A percentile compares a stretch with the other conserved stretches of the same genome.
phyloP scores from a whole-genome alignment of 768 basidiomycete genomes.

The Rhodocollybia butyracea region DNA sequence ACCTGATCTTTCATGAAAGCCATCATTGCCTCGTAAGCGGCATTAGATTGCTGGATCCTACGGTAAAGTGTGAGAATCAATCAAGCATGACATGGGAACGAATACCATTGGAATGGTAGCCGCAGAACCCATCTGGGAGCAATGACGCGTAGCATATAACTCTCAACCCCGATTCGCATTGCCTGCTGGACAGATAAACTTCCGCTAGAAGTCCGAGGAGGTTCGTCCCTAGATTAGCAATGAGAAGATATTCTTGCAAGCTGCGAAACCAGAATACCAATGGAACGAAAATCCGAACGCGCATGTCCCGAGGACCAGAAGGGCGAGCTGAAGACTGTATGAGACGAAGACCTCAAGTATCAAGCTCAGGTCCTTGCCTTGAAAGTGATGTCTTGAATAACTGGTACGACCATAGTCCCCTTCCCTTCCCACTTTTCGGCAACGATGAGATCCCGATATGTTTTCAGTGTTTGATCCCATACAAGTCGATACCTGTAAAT shows the following conservation, averaged over 20 bases:
- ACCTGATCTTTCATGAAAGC: constrained; percentile 38
- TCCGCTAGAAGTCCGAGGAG: constrained; percentile 33
- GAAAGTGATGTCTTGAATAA: constrained; percentile 31
- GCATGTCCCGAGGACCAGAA: constrained; percentile 41
- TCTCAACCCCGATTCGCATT: constrained; percentile 30
- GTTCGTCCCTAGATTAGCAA: constrained; percentile 17
- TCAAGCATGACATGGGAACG: not conserved
- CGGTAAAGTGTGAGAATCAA: no score
- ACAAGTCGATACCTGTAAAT: constrained; percentile 35
- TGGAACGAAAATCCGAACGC: constrained; percentile 33
- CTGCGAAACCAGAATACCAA: not conserved
- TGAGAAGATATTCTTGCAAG: not conserved
- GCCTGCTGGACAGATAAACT: constrained; percentile 36
- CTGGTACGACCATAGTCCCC: constrained; percentile 24
- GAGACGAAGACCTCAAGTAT: not conserved
- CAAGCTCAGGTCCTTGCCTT: constrained; percentile 22
- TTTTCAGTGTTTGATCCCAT: constrained; percentile 34
- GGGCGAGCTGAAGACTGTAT: constrained; percentile 31
- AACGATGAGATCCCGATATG: constrained; percentile 36
- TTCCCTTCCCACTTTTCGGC: constrained; percentile 32
- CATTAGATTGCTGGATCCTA: constrained; percentile 25
- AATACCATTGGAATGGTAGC: constrained; percentile 34
- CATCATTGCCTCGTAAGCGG: constrained; percentile 28
- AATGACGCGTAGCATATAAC: constrained; percentile 20
- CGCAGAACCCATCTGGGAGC: constrained; percentile 36